Evolutionary conservation across 139 green algal species (phyloP).

Genomic region (Zygnema cylindricum): DNA sequence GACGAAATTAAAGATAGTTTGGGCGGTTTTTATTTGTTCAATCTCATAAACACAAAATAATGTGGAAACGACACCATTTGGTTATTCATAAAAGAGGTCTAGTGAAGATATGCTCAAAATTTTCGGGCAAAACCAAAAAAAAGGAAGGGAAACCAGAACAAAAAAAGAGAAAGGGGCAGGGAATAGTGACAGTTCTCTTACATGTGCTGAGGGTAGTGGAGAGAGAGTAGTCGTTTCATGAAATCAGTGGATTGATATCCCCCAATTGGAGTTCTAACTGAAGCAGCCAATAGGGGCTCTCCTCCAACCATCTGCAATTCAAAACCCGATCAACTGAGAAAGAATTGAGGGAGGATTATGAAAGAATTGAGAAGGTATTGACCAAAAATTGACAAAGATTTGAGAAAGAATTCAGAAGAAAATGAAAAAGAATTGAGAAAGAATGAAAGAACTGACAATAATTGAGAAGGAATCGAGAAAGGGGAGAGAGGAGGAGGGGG

Average conservation of each 20-base stretch:
- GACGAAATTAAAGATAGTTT: too few species aligned
- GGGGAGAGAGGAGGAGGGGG: conserved; percentile 1
- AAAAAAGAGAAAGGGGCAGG: not conserved
- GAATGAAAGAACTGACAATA: not conserved
- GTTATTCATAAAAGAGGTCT: too few species aligned
- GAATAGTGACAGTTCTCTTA: conserved; percentile 23
- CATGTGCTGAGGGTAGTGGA: conserved; percentile 47
- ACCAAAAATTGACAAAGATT: too few species aligned
- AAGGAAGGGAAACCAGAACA: too few species aligned
- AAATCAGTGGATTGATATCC: conserved; percentile 48
- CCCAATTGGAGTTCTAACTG: conserved; percentile 33
- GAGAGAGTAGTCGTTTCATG: conserved; percentile 30
- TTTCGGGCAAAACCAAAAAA: too few species aligned
- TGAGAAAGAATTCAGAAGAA: not conserved
- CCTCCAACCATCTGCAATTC: conserved; percentile 51
- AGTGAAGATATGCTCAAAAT: too few species aligned
- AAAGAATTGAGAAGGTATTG: not conserved
- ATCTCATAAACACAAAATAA: too few species aligned
- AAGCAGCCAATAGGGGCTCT: conserved; percentile 37
- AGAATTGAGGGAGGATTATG: not conserved
- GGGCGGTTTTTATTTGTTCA: too few species aligned
- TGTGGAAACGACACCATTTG: too few species aligned
- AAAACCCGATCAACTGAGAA: conserved; percentile 3
- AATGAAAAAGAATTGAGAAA: not conserved
- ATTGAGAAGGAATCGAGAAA: not conserved